These are phyloP conservation scores for Paraphoma sp. DNA, from an alignment of 2,329 filamentous ascomycete genomes.

Conservation along the genomic window DNA sequence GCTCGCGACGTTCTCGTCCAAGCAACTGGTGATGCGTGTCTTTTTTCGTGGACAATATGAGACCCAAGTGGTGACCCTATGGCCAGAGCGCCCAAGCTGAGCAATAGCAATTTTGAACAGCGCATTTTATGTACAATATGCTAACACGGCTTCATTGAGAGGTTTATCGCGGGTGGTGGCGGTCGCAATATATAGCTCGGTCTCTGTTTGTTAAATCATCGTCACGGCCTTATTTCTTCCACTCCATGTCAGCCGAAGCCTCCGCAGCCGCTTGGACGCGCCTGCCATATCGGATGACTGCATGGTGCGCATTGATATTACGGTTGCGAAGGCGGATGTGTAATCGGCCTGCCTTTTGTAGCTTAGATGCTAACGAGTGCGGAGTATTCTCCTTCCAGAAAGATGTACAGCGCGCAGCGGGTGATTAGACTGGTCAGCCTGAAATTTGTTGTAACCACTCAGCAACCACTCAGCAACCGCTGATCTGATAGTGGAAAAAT, in stretches of 20 bases:
- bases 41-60: conserved; percentile 19
- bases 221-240: not conserved
- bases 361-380: not conserved
- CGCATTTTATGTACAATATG: conserved; percentile 5
- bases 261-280: not conserved
- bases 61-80: conserved; percentile 7
- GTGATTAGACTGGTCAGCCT: not conserved
- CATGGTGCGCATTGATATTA: not conserved
- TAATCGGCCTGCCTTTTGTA: not conserved
- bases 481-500: not conserved
- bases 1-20: conserved; percentile 20
- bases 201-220: not conserved
- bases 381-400: not conserved
- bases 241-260: not conserved
- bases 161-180: too few species aligned
- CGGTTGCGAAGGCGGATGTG: not conserved
- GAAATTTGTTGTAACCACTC: not conserved
- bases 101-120: conserved; percentile 7
- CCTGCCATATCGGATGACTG: not conserved
- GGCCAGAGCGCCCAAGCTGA: conserved; percentile 8
- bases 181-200: not conserved
- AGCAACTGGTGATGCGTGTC: conserved; percentile 13
- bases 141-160: not conserved
- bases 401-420: not conserved
- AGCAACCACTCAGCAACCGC: not conserved